Conservation (phyloP, 441 rosid genomes). For the Viola pubescens region DNA sequence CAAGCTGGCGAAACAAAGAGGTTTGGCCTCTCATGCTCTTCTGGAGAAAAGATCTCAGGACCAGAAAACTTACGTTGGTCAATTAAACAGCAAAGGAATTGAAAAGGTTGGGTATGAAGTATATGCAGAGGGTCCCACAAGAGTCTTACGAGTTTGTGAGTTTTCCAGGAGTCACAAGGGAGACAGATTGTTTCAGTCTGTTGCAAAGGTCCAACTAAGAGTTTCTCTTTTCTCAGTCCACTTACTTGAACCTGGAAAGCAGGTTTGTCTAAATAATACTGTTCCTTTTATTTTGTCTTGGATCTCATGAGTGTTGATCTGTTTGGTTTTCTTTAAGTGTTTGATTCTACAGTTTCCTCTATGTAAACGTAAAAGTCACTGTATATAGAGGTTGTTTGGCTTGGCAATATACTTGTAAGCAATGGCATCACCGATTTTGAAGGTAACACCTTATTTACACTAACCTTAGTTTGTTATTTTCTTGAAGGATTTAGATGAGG, state of each 20-base stretch:
- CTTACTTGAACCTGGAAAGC: conserved; percentile 64
- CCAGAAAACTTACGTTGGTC: conserved; percentile 33
- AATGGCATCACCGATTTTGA: conserved; percentile 1
- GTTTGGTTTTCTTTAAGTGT: conserved; percentile 12
- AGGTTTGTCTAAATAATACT: conserved; percentile 43
- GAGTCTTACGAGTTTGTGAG: conserved; percentile 82
- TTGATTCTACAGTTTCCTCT: neutral
- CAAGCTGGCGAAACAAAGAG: conserved; percentile 46
- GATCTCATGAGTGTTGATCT: neutral
- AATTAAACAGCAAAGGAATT: conserved; percentile 37
- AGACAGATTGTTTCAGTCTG: conserved; percentile 34
- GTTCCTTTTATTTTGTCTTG: neutral
- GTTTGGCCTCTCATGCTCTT: conserved; percentile 48
- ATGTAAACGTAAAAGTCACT: neutral
- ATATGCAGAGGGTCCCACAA: conserved; percentile 83
- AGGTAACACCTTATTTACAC: neutral
- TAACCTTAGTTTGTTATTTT: conserved; percentile 18
- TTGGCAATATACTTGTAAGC: neutral
- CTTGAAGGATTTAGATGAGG: conserved; percentile 50
- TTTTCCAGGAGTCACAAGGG: conserved; percentile 44
- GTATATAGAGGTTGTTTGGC: neutral
- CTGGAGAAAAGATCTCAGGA: conserved; percentile 34
- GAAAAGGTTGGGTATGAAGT: conserved; percentile 83
- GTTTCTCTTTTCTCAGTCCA: conserved; percentile 55
- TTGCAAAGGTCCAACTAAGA: conserved; percentile 64